Conservation (phyloP, 345 rosid species). For the Carallia brachiata region DNA sequence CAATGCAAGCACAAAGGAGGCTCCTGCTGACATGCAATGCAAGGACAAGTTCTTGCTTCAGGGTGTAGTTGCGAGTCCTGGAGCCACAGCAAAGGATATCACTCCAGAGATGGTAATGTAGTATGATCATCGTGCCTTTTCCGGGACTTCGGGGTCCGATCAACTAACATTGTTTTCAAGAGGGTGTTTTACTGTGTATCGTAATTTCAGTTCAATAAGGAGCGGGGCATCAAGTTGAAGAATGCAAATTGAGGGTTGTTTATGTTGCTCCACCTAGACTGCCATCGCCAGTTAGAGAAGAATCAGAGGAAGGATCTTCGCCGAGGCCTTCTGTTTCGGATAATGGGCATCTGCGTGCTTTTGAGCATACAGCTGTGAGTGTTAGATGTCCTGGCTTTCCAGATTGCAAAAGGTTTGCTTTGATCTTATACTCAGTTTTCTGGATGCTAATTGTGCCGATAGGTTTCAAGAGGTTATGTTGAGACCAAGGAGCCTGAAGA, state of each 20-base stretch:
- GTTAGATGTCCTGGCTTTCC: conserved; percentile 10
- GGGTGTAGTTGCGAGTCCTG: conserved; percentile 56
- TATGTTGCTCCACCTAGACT: conserved; percentile 72
- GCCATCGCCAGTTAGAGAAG: conserved; percentile 76
- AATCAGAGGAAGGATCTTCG: conserved; percentile 77
- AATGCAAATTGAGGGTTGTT: conserved; percentile 71
- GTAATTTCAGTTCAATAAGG: conserved; percentile 53
- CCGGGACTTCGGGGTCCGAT: neutral
- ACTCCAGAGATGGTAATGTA: conserved; percentile 65
- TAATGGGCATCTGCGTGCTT: conserved; percentile 38
- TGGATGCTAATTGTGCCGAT: conserved; percentile 14
- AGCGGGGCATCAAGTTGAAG: conserved; percentile 62
- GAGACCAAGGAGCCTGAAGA: conserved; percentile 51
- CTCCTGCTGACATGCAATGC: conserved; percentile 76
- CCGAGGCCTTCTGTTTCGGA: conserved; percentile 71
- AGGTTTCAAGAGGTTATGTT: conserved; percentile 50
- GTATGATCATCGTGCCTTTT: neutral
- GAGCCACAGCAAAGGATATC: conserved; percentile 57
- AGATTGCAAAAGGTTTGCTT: neutral
- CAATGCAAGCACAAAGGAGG: conserved; percentile 95
- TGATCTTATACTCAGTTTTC: neutral
- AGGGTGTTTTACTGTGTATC: neutral
- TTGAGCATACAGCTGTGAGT: conserved; percentile 62
- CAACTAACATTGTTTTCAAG: conserved; percentile 7
- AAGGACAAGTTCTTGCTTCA: conserved; percentile 86